A percentile compares a stretch with the other conserved stretches of the same genome.
Conservation (phyloP, 345 rosid genomes). For the Eucalyptus marginata region DNA sequence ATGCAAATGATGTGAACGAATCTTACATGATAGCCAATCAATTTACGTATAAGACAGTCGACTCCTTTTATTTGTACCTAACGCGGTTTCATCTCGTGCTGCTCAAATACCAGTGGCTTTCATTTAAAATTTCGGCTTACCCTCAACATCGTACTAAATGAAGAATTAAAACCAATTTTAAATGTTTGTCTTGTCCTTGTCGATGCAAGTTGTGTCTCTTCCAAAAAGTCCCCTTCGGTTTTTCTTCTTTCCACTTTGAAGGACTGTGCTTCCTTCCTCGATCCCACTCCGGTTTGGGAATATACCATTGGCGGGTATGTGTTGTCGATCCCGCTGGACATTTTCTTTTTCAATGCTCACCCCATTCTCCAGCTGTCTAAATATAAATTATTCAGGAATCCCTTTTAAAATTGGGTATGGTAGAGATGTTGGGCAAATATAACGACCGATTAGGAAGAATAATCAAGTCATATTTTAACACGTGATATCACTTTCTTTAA, state of each 20-base stretch:
- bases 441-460: no score
- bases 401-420: neutral
- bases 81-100: neutral
- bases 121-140: neutral
- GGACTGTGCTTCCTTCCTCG: neutral
- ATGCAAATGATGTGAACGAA: neutral
- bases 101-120: neutral
- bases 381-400: neutral
- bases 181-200: neutral
- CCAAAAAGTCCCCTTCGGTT: neutral
- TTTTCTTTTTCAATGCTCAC: neutral
- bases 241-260: neutral
- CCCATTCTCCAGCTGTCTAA: neutral
- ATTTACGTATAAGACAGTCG: neutral
- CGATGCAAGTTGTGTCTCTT: neutral
- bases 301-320: neutral
- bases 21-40: neutral
- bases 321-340: neutral
- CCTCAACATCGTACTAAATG: neutral
- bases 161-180: neutral
- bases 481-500: rapidly evolving
- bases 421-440: neutral
- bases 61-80: neutral
- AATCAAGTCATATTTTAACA: rapidly evolving
- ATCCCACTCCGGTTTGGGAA: neutral